Percentiles rank a stretch among this genome's conserved stretches.
Evolutionary conservation across 1,284 basidiomycete species (phyloP).

Genomic region (Cystobasidium sp.): DNA sequence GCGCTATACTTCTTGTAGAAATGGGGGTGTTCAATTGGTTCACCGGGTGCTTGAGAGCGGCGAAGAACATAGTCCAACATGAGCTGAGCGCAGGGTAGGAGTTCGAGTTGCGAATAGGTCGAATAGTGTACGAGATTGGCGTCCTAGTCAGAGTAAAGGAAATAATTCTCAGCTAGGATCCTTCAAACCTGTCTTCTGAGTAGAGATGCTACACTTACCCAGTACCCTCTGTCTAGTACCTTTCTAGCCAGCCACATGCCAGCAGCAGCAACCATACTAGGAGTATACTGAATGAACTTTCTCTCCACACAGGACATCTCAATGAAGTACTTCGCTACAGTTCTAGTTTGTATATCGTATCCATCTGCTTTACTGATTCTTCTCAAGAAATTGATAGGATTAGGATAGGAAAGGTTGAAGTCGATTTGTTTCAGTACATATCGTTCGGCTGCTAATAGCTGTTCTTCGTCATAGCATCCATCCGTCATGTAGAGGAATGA

Average conservation of each 20-base stretch:
- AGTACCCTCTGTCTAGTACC: slow-evolving; percentile 78
- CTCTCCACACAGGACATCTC: slow-evolving; percentile 91
- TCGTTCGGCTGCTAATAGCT: slow-evolving; percentile 90
- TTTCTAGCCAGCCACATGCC: slow-evolving; percentile 88
- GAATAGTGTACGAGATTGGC: slow-evolving; percentile 91
- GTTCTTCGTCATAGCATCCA: slow-evolving; percentile 79
- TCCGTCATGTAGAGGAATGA: slow-evolving; percentile 91
- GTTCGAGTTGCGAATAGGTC: slow-evolving; percentile 78
- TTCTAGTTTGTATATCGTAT: slow-evolving; percentile 88
- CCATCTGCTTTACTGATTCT: slow-evolving; percentile 94
- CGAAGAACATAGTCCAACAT: slow-evolving; percentile 92
- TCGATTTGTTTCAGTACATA: slow-evolving; percentile 90
- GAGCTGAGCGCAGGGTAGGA: slow-evolving; percentile 84
- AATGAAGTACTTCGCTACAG: slow-evolving; percentile 88
- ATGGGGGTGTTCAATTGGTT: slow-evolving; percentile 65
- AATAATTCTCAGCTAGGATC: slow-evolving; percentile 1
- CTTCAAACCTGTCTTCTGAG: not conserved
- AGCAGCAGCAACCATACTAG: slow-evolving; percentile 85
- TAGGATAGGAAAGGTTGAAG: slow-evolving; percentile 90
- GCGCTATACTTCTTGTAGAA: slow-evolving; percentile 69
- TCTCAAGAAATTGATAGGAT: slow-evolving; percentile 89
- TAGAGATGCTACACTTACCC: slow-evolving; percentile 65
- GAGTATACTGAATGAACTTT: slow-evolving; percentile 76
- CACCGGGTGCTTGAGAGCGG: slow-evolving; percentile 45
- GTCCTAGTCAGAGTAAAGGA: slow-evolving; percentile 62